phyloP scores from a whole-genome alignment of 768 basidiomycete genomes.

The Panus rudis region DNA sequence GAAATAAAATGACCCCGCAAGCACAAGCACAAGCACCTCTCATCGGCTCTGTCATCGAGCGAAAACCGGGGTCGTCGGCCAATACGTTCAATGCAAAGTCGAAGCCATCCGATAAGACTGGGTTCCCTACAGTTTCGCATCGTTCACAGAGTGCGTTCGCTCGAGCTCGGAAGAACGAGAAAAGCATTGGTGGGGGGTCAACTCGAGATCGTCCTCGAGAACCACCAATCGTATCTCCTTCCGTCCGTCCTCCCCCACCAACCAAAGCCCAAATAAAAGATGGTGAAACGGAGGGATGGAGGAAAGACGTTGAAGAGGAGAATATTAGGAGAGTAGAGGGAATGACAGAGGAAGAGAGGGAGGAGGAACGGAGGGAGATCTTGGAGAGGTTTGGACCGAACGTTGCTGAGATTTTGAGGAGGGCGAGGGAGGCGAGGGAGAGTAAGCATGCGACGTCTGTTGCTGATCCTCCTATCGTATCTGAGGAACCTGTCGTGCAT shows the following conservation, averaged over 20 bases:
- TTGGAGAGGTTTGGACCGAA: constrained; percentile 65
- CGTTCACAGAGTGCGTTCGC: constrained; percentile 34
- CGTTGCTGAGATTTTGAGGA: constrained; percentile 54
- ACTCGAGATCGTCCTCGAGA: constrained; percentile 7
- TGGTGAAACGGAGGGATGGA: constrained; percentile 31
- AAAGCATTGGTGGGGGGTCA: constrained; percentile 10
- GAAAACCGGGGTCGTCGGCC: constrained; percentile 22
- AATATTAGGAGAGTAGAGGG: constrained; percentile 53
- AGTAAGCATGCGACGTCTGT: constrained; percentile 11
- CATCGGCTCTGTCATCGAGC: constrained; percentile 43
- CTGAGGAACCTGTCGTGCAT: too few species aligned
- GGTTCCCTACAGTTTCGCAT: constrained; percentile 35
- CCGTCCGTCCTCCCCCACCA: constrained; percentile 12
- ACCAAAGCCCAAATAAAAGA: not conserved
- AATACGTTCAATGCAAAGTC: too few species aligned
- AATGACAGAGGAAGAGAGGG: constrained; percentile 70
- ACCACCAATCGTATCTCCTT: constrained; percentile 15
- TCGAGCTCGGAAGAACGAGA: constrained; percentile 21
- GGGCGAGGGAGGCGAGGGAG: constrained; percentile 43
- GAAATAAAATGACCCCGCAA: too few species aligned
- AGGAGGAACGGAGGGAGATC: constrained; percentile 58
- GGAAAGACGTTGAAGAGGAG: constrained; percentile 54
- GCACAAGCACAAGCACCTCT: too few species aligned
- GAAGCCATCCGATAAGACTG: constrained; percentile 19
- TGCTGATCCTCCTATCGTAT: too few species aligned